A percentile compares a stretch with the other conserved stretches of the same genome.
These are phyloP conservation scores for Claviceps purpurea DNA, from an alignment of 2,329 filamentous ascomycete genomes.

Conservation along the genomic window DNA sequence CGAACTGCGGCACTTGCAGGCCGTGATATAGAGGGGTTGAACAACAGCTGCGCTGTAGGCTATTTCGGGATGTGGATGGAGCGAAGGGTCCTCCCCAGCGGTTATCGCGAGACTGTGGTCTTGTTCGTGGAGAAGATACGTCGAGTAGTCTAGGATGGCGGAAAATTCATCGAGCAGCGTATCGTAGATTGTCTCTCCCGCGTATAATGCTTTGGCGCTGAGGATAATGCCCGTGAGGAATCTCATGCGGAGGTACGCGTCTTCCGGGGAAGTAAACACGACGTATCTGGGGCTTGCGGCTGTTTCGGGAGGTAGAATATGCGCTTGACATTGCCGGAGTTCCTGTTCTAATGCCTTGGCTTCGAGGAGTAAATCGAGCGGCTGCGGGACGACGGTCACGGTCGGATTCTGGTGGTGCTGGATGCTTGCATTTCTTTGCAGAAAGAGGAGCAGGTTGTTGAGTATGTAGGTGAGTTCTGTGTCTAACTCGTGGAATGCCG, in stretches of 20 bases:
- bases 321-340: slow-evolving; percentile 2
- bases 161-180: slow-evolving; percentile 4
- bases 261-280: slow-evolving; percentile 1
- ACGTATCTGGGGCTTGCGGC: not conserved
- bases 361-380: slow-evolving; percentile 1
- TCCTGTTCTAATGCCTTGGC: slow-evolving; percentile 2
- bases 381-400: not conserved
- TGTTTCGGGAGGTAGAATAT: not conserved
- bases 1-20: slow-evolving; percentile 8
- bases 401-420: slow-evolving; percentile 5
- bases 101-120: not conserved
- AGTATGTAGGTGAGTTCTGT: not conserved
- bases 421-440: slow-evolving; percentile 4
- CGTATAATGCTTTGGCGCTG: slow-evolving; percentile 5
- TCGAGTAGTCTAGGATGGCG: slow-evolving; percentile 5
- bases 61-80: slow-evolving; percentile 2
- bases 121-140: not conserved
- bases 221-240: slow-evolving; percentile 5
- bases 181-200: slow-evolving; percentile 7
- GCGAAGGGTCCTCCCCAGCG: not conserved
- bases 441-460: slow-evolving; percentile 5
- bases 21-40: slow-evolving; percentile 8
- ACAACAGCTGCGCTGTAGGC: slow-evolving; percentile 2
- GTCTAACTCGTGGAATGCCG: not conserved
- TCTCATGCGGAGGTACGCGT: slow-evolving; percentile 6